phyloP scores from a whole-genome alignment of 2,329 filamentous ascomycete species.

The Fusarium scirpi region DNA sequence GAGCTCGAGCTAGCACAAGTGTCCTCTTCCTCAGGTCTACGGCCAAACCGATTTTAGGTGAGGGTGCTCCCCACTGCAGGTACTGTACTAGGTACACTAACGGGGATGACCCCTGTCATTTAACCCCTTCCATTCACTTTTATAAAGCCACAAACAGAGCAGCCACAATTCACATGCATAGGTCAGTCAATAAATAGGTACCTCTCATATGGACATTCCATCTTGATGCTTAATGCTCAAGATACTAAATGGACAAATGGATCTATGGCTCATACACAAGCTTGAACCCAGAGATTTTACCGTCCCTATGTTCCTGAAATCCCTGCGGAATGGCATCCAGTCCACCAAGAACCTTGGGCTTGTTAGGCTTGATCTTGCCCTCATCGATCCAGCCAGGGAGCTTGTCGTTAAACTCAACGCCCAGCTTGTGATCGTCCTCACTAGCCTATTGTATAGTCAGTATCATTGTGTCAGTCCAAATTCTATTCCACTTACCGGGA shows the following conservation, averaged over 20 bases:
- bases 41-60: slow-evolving; percentile 43
- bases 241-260: neutral
- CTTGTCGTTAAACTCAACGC: slow-evolving; percentile 53
- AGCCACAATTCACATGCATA: slow-evolving; percentile 8
- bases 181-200: neutral
- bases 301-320: slow-evolving; percentile 55
- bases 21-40: slow-evolving; percentile 42
- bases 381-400: slow-evolving; percentile 51
- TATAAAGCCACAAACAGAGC: slow-evolving; percentile 21
- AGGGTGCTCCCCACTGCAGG: slow-evolving; percentile 41
- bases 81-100: slow-evolving; percentile 26
- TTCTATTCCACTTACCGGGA: slow-evolving; percentile 49
- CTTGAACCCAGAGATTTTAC: slow-evolving; percentile 55
- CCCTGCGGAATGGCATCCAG: slow-evolving; percentile 50
- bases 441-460: slow-evolving; percentile 45
- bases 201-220: neutral
- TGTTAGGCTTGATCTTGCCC: slow-evolving; percentile 53
- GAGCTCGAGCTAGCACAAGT: slow-evolving; percentile 47
- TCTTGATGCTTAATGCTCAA: neutral
- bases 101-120: slow-evolving; percentile 16
- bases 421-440: slow-evolving; percentile 53
- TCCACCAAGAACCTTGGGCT: slow-evolving; percentile 47
- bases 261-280: slow-evolving; percentile 52
- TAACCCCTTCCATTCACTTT: slow-evolving; percentile 12
- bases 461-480: neutral